Conservation (phyloP, 768 basidiomycete genomes). For the Artomyces pyxidatus region DNA sequence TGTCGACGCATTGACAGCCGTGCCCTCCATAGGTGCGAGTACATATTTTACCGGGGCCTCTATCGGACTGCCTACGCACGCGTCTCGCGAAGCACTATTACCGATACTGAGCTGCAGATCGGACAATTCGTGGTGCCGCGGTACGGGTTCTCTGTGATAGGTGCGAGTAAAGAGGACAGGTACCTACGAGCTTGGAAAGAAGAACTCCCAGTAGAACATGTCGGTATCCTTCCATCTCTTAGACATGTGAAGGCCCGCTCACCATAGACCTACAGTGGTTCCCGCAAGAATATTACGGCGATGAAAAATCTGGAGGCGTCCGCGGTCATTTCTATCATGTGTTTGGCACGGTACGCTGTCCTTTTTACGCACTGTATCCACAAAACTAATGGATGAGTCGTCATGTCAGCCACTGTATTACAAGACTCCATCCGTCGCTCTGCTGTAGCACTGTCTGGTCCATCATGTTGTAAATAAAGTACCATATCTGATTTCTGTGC, state of each 20-base stretch:
- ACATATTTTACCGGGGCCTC: slow-evolving; percentile 77
- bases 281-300: slow-evolving; percentile 61
- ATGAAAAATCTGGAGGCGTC: slow-evolving; percentile 44
- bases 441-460: slow-evolving; percentile 16
- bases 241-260: no score
- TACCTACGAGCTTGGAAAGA: slow-evolving; percentile 65
- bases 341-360: slow-evolving; percentile 50
- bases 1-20: no score
- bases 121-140: slow-evolving; percentile 75
- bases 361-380: not conserved
- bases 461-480: not conserved
- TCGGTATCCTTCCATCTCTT: slow-evolving; percentile 26
- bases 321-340: slow-evolving; percentile 75
- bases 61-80: slow-evolving; percentile 79
- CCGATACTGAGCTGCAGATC: slow-evolving; percentile 86
- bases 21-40: slow-evolving; percentile 82
- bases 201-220: slow-evolving; percentile 55
- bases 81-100: slow-evolving; percentile 74
- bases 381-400: slow-evolving; percentile 2
- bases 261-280: slow-evolving; percentile 80
- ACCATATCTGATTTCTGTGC: no score
- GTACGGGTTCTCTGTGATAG: slow-evolving; percentile 41
- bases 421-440: slow-evolving; percentile 28
- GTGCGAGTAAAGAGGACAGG: slow-evolving; percentile 54
- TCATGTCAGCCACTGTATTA: slow-evolving; percentile 31